Base-by-base conservation (phyloP, 768 basidiomycete genomes). In the Termitomyces sp. region DNA sequence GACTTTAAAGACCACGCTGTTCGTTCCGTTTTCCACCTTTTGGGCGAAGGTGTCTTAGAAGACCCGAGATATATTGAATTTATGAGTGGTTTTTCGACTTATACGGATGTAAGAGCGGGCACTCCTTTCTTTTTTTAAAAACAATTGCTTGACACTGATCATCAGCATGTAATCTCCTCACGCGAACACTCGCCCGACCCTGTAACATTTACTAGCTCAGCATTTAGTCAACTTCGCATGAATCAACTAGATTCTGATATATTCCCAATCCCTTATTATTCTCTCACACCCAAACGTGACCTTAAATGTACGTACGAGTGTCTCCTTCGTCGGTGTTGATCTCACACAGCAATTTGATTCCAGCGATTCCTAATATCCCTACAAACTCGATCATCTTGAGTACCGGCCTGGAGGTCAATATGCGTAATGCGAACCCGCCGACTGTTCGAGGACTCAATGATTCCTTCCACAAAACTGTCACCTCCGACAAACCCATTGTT, bases 81-180 rank as follows among this genome's bases (percentile, higher is more conserved):
- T 74, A 87, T 95, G 84, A 69, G 75, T 29, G 74, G 76, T 0
- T 93, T 95, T 63, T 79, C 81, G 3, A 64, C 79, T 4, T 71
- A 79, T 29, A 79, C 80, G 6, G 75, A 90, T 64, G 90, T 96
- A 64, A 45, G 84, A 74, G 9, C 58, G 52, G 27, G 44, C 19
- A 44, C 40, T 14, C 48, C 35, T 48, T 41, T 27, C 9, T 34
- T 38, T 31, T 44, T 21, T 11, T 19, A 4, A n/a, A n/a, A n/a
- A n/a, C 10, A 3, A 6, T 9, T n/a, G n/a, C 7, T 43, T 29
- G 40, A 48, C 47, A 37, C 32, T 1, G 27, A 58, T 38, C 49
- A 41, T 5, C 64, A 96, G 91, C 93, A 97, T 62, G 61, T 92
- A 4, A 74, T 97, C 21, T 80, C 91, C 7, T 86, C 90, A 7